Evolutionary conservation across 306 rosid genomes (phyloP), one percentile per base, ranked within the genome.

Genomic region (Quercus mongolica): DNA sequence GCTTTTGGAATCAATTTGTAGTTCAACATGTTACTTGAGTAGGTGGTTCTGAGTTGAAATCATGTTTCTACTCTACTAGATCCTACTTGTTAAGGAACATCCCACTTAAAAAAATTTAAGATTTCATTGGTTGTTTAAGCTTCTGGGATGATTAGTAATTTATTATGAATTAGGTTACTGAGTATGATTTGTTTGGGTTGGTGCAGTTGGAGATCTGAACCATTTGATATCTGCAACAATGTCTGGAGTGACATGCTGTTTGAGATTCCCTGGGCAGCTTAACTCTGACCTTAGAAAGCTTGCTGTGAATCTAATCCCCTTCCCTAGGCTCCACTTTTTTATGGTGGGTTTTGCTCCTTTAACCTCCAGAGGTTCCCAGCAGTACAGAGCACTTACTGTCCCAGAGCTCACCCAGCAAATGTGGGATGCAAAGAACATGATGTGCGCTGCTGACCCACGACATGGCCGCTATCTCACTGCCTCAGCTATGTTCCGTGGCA

Each of bases 401-500:
- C 91, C 94, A 0, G 94, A 90, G 83, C 91, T 90, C 44, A 88
- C 94, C 5, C 94, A 90, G 75, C 94, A 90, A 77, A 90, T 90
- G 94, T 90, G 94, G 91, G 94, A 90, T 77, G 67, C 94, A 0
- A 90, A 90, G 91, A 90, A 90, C 88, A 90, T 90, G 94, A 90
- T 90, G 94, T 90, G 94, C 0, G 94, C 91, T 0, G 94, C 94
- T 3, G 94, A 90, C 73, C 94, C 94, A 8, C 85, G 94, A 5
- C 94, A 90, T 4, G 94, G 94, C 0, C 88, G 94, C 30, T 90
- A 87, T 74, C 83, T 90, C 41, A 90, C 94, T 0, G 94, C 94
- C 61, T 90, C 94, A 0, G 94, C 94, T 3, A 76, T 90, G 87
- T 90, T 87, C 80, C 81, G 94, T 73, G 94, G 94, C 2, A 90